Evolutionary conservation across 257 asterid genomes (phyloP).

Genomic region (Scutellaria barbata): DNA sequence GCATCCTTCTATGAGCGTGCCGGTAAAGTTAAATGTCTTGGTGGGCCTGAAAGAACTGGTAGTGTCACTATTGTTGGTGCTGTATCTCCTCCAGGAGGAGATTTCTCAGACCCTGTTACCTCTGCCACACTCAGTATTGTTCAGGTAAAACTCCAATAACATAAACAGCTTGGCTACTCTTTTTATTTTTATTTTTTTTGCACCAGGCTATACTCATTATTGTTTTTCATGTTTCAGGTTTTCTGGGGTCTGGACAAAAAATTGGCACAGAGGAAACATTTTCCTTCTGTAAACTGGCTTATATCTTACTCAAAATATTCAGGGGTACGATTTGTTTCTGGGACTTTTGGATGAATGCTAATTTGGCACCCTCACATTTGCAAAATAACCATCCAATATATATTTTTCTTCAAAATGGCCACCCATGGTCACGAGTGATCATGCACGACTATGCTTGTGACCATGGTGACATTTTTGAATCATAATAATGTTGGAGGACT

Average conservation of each 20-base stretch:
- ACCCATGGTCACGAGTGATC: too few species aligned
- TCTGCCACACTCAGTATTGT: constrained; percentile 99
- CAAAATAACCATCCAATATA: too few species aligned
- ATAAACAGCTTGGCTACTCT: constrained; percentile 28
- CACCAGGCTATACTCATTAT: constrained; percentile 26
- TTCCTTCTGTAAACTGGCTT: constrained; percentile 99
- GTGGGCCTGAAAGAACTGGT: constrained; percentile 98
- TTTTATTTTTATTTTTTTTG: neutral
- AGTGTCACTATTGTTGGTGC: constrained; percentile 99
- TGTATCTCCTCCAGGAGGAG: constrained; percentile 99
- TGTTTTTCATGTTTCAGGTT: constrained; percentile 59
- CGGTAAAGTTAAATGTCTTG: constrained; percentile 98
- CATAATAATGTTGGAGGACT: too few species aligned
- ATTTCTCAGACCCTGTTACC: constrained; percentile 99
- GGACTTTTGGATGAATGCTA: neutral
- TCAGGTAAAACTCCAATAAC: constrained; percentile 57
- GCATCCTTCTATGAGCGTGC: constrained; percentile 99
- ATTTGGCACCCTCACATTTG: too few species aligned
- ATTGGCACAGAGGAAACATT: constrained; percentile 96
- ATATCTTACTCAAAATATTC: constrained; percentile 97
- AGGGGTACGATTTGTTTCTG: constrained; percentile 55
- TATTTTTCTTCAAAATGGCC: too few species aligned
- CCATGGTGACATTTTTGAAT: too few species aligned
- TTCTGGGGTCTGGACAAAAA: constrained; percentile 99
- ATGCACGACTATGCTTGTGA: too few species aligned